Conservation (phyloP, 1,284 basidiomycete species). For the Phylloboletellus chloephorus region DNA sequence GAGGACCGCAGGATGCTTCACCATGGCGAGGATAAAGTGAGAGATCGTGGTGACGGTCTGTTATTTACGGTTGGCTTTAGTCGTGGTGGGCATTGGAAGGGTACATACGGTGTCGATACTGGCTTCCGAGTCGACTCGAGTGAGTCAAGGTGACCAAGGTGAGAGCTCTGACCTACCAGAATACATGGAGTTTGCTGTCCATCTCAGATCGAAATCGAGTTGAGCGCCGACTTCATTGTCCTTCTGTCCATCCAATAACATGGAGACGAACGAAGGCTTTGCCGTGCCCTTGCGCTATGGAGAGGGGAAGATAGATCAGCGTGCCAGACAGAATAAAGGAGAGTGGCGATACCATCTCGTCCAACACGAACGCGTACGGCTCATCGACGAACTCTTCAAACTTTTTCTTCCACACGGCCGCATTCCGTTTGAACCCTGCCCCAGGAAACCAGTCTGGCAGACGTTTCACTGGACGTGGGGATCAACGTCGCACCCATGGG, state of each 20-base stretch:
- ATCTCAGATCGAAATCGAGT: conserved; percentile 59
- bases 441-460: conserved; percentile 45
- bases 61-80: background rate
- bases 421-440: conserved; percentile 48
- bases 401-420: conserved; percentile 56
- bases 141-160: background rate
- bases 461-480: conserved; percentile 30
- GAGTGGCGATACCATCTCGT: conserved; percentile 42
- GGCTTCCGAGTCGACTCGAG: conserved; percentile 19
- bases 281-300: conserved; percentile 48
- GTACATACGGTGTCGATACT: conserved; percentile 56
- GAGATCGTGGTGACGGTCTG: conserved; percentile 46
- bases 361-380: conserved; percentile 56
- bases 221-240: conserved; percentile 26
- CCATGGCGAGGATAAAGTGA: conserved; percentile 59
- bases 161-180: conserved; percentile 29
- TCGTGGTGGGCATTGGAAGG: background rate
- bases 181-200: conserved; percentile 75
- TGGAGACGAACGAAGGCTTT: conserved; percentile 57
- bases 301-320: background rate
- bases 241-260: conserved; percentile 42
- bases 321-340: background rate
- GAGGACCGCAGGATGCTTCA: conserved; percentile 45
- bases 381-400: conserved; percentile 62
- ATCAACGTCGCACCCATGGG: too few relatives aligned